A percentile compares a stretch with the other conserved stretches of the same genome.
Evolutionary conservation across 1,284 basidiomycete species (phyloP).

Genomic region (Fomitiporia mediterranea): DNA sequence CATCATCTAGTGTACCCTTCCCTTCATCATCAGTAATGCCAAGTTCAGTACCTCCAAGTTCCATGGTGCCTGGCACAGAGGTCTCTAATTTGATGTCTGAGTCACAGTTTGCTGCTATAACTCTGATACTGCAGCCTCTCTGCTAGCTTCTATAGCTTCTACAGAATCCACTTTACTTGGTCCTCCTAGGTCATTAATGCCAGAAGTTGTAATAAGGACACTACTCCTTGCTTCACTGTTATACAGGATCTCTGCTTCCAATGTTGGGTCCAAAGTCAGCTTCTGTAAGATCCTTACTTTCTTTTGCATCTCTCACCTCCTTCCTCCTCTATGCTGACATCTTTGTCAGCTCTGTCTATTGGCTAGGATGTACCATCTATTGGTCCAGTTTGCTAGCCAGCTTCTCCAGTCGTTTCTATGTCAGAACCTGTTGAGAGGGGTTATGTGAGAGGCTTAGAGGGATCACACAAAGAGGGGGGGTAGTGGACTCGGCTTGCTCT

Average conservation of each 20-base stretch:
- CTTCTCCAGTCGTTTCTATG: constrained; percentile 12
- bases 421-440: no score
- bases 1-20: constrained; percentile 12
- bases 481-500: no score
- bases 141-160: constrained; percentile 5
- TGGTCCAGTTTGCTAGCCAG: constrained; percentile 1
- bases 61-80: background rate
- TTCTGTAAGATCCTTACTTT: constrained; percentile 3
- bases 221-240: background rate
- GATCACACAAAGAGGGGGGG: no score
- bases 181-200: constrained; percentile 8
- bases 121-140: constrained; percentile 7
- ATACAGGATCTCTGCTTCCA: constrained; percentile 4
- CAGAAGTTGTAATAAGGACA: background rate
- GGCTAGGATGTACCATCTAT: constrained; percentile 27
- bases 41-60: constrained; percentile 10
- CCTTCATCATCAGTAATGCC: constrained; percentile 18
- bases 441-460: no score
- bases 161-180: constrained; percentile 4
- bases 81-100: constrained; percentile 8
- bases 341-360: constrained; percentile 29
- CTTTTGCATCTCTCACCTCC: constrained; percentile 10
- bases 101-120: constrained; percentile 6
- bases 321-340: constrained; percentile 26
- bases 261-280: background rate